A percentile compares a stretch with the other conserved stretches of the same genome.
These are phyloP conservation scores for Avicennia marina DNA, from an alignment of 257 asterid species.

Conservation along the genomic window DNA sequence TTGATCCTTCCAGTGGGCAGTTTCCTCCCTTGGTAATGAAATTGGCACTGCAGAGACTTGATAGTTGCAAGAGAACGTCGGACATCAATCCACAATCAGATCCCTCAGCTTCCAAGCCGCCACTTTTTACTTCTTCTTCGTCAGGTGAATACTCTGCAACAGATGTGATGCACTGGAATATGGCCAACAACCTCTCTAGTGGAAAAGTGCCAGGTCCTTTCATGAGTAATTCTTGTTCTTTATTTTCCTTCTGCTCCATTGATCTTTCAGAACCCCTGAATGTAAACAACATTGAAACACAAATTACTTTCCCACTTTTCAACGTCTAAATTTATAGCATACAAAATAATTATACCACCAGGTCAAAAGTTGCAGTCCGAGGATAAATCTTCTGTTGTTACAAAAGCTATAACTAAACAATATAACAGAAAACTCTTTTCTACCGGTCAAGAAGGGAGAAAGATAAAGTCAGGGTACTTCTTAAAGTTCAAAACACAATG, in stretches of 20 bases:
- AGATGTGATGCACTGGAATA: constrained; percentile 81
- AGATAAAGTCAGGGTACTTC: too few relatives aligned
- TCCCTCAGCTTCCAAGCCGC: constrained; percentile 34
- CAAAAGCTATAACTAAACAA: too few relatives aligned
- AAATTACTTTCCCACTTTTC: not conserved
- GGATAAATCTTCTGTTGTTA: too few relatives aligned
- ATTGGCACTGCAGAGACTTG: constrained; percentile 89
- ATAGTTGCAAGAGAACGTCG: constrained; percentile 79
- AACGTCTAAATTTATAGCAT: not conserved
- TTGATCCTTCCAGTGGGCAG: constrained; percentile 92
- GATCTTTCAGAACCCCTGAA: constrained; percentile 79
- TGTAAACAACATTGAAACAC: constrained; percentile 1
- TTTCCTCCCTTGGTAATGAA: constrained; percentile 82
- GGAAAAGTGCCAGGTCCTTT: constrained; percentile 98
- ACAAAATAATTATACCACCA: not conserved
- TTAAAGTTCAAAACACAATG: too few relatives aligned
- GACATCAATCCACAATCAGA: constrained; percentile 48
- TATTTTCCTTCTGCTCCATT: constrained; percentile 63
- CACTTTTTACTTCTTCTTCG: constrained; percentile 46
- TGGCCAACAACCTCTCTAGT: constrained; percentile 82
- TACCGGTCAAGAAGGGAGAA: too few relatives aligned
- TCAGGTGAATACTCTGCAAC: constrained; percentile 54
- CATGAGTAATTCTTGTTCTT: constrained; percentile 76
- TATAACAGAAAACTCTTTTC: too few relatives aligned
- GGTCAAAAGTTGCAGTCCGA: constrained; percentile 1